These are phyloP conservation scores for Amphibolis antarctica DNA, from an alignment of 106 monocot species.

Conservation along the genomic window DNA sequence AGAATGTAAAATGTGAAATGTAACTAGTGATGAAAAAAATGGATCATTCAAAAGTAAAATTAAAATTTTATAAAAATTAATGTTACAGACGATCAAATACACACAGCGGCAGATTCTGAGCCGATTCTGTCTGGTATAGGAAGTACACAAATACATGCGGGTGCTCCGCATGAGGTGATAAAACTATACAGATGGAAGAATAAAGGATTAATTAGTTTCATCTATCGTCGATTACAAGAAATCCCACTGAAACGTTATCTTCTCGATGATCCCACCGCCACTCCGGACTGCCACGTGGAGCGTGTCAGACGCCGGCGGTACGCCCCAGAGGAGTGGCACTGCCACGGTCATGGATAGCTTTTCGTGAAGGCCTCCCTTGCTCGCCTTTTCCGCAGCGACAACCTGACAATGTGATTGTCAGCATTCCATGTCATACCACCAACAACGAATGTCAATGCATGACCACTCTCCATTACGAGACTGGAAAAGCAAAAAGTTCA, in stretches of 20 bases:
- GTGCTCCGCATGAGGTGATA: background rate
- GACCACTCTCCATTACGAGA: too few relatives aligned
- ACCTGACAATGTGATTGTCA: slow-evolving; percentile 27
- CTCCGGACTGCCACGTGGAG: slow-evolving; percentile 76
- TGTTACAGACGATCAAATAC: too few relatives aligned
- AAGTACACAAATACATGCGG: background rate
- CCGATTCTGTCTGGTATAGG: too few relatives aligned
- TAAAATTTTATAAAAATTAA: too few relatives aligned
- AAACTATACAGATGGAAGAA: too few relatives aligned
- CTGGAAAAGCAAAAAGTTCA: too few relatives aligned
- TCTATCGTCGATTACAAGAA: slow-evolving; percentile 34
- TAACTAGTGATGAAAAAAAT: too few relatives aligned
- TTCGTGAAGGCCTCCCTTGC: slow-evolving; percentile 77
- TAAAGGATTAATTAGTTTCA: background rate
- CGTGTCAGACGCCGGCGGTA: slow-evolving; percentile 92
- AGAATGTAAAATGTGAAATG: too few relatives aligned
- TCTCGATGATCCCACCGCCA: slow-evolving; percentile 93
- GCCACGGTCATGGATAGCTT: slow-evolving; percentile 82
- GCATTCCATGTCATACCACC: background rate
- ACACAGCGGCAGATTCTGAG: too few relatives aligned
- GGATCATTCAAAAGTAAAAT: too few relatives aligned
- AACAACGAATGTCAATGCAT: background rate
- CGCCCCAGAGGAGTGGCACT: slow-evolving; percentile 89
- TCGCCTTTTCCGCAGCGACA: slow-evolving; percentile 76
- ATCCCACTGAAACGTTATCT: slow-evolving; percentile 96